Conservation (phyloP, 75 land plant species). For the Cupressus sempervirens region DNA sequence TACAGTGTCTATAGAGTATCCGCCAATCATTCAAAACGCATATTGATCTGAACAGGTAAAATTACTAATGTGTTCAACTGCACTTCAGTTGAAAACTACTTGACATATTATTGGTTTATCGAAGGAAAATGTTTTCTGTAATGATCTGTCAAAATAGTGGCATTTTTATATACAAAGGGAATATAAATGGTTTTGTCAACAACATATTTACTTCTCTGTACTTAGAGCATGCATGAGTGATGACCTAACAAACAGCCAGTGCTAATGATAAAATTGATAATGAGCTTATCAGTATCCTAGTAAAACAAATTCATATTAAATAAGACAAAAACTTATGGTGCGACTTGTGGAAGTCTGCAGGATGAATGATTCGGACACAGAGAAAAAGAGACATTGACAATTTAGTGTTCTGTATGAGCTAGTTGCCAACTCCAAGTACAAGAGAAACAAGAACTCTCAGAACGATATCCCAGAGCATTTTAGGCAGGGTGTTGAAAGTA, state of each 20-base stretch:
- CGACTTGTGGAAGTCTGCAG: neutral
- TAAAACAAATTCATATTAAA: neutral
- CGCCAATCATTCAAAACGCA: neutral
- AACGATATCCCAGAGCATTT: neutral
- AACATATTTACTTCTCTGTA: neutral
- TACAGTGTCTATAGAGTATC: too few species aligned
- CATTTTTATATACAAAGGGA: neutral
- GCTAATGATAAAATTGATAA: constrained; percentile 1
- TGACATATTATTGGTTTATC: neutral
- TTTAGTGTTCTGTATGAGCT: neutral
- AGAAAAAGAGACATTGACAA: neutral
- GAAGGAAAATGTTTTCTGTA: neutral
- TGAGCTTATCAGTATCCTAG: neutral
- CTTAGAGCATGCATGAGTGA: neutral
- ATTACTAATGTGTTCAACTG: neutral
- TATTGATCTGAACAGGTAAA: neutral
- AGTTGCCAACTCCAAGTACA: neutral
- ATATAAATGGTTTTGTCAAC: neutral
- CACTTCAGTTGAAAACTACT: neutral
- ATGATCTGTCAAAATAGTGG: neutral
- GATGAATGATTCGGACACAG: too few species aligned
- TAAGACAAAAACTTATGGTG: neutral
- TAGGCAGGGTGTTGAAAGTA: neutral
- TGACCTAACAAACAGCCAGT: neutral
- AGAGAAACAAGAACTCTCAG: neutral